Conservation (phyloP, 2,329 filamentous ascomycete genomes). For the Aureobasidium pullulans region DNA sequence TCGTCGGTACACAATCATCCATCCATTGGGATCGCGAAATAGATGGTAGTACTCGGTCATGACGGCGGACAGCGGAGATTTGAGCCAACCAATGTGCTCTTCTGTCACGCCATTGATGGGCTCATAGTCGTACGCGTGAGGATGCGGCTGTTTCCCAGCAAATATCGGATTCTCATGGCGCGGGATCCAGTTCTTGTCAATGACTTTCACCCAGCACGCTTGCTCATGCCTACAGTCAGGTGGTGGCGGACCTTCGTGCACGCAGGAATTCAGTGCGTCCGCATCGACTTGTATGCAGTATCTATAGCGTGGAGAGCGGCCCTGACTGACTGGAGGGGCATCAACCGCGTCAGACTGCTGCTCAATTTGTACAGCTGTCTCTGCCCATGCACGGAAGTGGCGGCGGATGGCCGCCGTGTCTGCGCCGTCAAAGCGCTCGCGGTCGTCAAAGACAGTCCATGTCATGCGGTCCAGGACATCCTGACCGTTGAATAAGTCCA, state of each 20-base stretch:
- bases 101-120: slow-evolving; percentile 4
- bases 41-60: slow-evolving; percentile 5
- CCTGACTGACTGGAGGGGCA: neutral
- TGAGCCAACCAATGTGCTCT: slow-evolving; percentile 15
- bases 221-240: neutral
- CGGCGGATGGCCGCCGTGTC: slow-evolving; percentile 3
- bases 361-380: neutral
- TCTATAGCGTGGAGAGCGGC: slow-evolving; percentile 15
- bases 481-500: slow-evolving; percentile 11
- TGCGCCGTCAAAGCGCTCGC: slow-evolving; percentile 14
- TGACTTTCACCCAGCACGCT: slow-evolving; percentile 12
- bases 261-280: slow-evolving; percentile 13
- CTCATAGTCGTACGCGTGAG: neutral
- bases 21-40: neutral
- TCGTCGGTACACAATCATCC: neutral
- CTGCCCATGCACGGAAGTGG: slow-evolving; percentile 15
- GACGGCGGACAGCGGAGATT: slow-evolving; percentile 4
- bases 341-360: neutral
- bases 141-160: neutral
- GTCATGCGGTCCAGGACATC: slow-evolving; percentile 14
- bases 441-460: slow-evolving; percentile 16
- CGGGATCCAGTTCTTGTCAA: slow-evolving; percentile 13
- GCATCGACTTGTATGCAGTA: slow-evolving; percentile 15
- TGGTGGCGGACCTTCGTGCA: slow-evolving; percentile 2
- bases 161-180: neutral